Base-by-base conservation (phyloP, 768 basidiomycete species). In the Mycena epipterygia region DNA sequence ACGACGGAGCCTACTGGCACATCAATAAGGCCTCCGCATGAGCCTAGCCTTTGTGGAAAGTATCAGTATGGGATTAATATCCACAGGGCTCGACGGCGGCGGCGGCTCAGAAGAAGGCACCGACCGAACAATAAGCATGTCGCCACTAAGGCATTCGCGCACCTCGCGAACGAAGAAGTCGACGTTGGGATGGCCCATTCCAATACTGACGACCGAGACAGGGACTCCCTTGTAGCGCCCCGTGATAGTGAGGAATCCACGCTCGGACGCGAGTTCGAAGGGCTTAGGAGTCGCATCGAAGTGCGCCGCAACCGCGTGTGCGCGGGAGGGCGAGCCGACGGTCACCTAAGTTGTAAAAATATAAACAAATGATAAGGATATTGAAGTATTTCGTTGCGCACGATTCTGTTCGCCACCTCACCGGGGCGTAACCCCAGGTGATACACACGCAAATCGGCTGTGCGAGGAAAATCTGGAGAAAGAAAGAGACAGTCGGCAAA, bases 161-260 rank as follows among this genome's bases (percentile, higher is more conserved):
- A 87, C 89, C 81, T 95, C 94, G 71, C 94, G 88, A 25, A 95
- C 88, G 78, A 95, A 94, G 81, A 95, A 95, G 79, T 95, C 94
- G 82, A 91, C 91, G 81, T 93, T 95, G 0, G 93, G 88, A 68
- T 82, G 84, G 23, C 94, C 94, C 94, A 95, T 95, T 16, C 94
- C 94, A 64, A 95, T 94, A 72, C 91, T 92, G 46, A 94, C 83
- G 44, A 95, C 87, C 8, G 91, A 92, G 32, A 95, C 79, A 11
- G 93, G 92, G 19, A 86, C 79, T 53, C 87, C 87, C 49, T 84
- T 85, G 79, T 89, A 93, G 37, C 87, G 84, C 14, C 92, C 93
- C 6, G 92, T 93, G 58, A 93, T 86, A 5, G 90, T 93, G 68
- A 89, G 79, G 79, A 94, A 95, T 4, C 93, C 93, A 55, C 94